phyloP scores from a whole-genome alignment of 768 basidiomycete species.

The Pholiota conissans region DNA sequence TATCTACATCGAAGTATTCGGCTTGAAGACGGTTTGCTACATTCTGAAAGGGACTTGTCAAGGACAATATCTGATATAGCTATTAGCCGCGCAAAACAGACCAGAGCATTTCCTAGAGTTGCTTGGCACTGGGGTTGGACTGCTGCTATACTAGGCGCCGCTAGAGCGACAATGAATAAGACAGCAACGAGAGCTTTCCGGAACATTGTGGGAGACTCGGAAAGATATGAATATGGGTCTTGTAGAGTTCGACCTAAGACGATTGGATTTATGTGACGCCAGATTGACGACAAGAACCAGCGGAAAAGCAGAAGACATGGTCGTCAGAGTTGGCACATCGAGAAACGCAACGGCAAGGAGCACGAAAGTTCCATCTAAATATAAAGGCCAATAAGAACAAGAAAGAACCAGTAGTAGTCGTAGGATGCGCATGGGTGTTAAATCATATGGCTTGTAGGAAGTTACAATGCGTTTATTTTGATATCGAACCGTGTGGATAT shows the following conservation, averaged over 20 bases:
- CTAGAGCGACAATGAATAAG: neutral
- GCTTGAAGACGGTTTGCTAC: slow-evolving; percentile 35
- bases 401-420: neutral
- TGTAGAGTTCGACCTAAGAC: too few relatives aligned
- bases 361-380: neutral
- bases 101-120: slow-evolving; percentile 20
- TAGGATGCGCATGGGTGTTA: neutral
- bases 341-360: too few relatives aligned
- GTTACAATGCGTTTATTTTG: neutral
- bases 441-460: neutral
- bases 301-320: neutral
- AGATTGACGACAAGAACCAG: neutral
- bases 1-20: slow-evolving; percentile 40
- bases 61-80: neutral
- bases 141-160: neutral
- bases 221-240: neutral
- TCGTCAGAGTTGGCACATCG: too few relatives aligned
- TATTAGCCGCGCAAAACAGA: slow-evolving; percentile 2
- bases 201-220: neutral
- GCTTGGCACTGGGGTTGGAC: slow-evolving; percentile 12
- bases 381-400: neutral
- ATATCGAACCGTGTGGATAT: too few relatives aligned
- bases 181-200: slow-evolving; percentile 2
- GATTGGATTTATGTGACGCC: too few relatives aligned
- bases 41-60: slow-evolving; percentile 15